Evolutionary conservation across 192 early-diverging fungal species (phyloP).

Genomic region (Rhizophagus clarus): DNA sequence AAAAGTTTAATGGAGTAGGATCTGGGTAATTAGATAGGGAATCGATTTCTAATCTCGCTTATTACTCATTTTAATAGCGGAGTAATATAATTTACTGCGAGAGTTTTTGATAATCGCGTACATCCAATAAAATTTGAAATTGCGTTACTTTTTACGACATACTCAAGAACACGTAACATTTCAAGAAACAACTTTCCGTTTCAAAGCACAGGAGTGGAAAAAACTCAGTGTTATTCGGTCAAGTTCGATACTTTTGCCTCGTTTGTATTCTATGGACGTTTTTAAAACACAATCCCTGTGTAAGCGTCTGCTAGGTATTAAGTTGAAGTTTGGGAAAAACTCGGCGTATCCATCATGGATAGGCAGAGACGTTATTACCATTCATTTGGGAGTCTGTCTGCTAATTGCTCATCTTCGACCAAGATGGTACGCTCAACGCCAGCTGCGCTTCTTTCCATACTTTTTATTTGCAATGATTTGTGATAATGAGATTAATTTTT

Average conservation of each 20-base stretch:
- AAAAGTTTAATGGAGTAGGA: slow-evolving; percentile 26
- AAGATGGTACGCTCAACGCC: background rate
- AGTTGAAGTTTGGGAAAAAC: slow-evolving; percentile 31
- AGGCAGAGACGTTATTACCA: background rate
- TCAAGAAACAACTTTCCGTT: slow-evolving; percentile 10
- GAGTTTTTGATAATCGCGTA: background rate
- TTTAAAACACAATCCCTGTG: slow-evolving; percentile 33
- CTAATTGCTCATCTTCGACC: background rate
- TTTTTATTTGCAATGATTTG: too few relatives aligned
- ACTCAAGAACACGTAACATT: too few relatives aligned
- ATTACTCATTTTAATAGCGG: background rate
- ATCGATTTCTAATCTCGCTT: background rate
- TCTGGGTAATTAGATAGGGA: background rate
- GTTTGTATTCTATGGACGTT: slow-evolving; percentile 34
- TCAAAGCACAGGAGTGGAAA: slow-evolving; percentile 29
- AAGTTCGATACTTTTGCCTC: too few relatives aligned
- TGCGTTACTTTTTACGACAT: too few relatives aligned
- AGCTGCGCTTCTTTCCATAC: background rate
- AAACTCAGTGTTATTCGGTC: slow-evolving; percentile 27
- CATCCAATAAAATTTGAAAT: too few relatives aligned
- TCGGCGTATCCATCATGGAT: slow-evolving; percentile 22
- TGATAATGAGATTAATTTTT: too few relatives aligned
- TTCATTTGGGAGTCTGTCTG: background rate
- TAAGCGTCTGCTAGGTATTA: slow-evolving; percentile 35
- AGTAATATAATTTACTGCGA: background rate